Evolutionary conservation across 2,329 filamentous ascomycete genomes (phyloP).

Genomic region (Aspergillus melleus): DNA sequence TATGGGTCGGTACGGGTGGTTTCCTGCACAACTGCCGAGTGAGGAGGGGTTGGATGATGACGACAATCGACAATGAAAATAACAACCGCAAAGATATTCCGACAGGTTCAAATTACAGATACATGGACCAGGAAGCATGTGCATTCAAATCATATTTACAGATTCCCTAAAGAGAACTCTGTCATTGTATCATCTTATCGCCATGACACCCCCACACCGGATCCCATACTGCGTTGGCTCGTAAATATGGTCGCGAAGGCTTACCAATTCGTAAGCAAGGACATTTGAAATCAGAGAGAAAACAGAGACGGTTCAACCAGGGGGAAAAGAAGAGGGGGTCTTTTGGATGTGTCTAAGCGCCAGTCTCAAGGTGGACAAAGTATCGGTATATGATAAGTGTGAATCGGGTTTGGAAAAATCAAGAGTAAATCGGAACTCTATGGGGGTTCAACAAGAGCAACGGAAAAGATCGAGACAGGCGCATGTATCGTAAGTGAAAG

Average conservation of each 20-base stretch:
- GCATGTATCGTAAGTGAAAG: background rate
- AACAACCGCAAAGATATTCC: background rate
- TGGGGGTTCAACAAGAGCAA: background rate
- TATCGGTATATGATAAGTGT: background rate
- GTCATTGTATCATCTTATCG: constrained; percentile 12
- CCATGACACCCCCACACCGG: constrained; percentile 3
- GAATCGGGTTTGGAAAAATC: constrained; percentile 1
- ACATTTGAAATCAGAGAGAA: background rate
- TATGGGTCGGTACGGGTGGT: constrained; percentile 48
- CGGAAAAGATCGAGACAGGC: background rate
- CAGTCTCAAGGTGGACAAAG: background rate
- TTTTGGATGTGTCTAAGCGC: constrained; percentile 5
- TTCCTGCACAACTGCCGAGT: constrained; percentile 52
- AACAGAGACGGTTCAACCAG: background rate
- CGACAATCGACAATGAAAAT: constrained; percentile 14
- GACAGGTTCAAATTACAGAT: background rate
- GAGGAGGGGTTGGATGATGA: constrained; percentile 34
- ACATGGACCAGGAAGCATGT: background rate
- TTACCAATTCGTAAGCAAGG: background rate
- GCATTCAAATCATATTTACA: constrained; percentile 11
- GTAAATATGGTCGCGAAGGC: constrained; percentile 1
- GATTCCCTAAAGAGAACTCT: constrained; percentile 8
- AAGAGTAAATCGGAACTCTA: constrained; percentile 10
- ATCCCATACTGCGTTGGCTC: constrained; percentile 6
- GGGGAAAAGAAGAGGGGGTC: background rate